These are phyloP conservation scores for Colletotrichum filicis DNA, from an alignment of 2,329 filamentous ascomycete genomes.

Conservation along the genomic window DNA sequence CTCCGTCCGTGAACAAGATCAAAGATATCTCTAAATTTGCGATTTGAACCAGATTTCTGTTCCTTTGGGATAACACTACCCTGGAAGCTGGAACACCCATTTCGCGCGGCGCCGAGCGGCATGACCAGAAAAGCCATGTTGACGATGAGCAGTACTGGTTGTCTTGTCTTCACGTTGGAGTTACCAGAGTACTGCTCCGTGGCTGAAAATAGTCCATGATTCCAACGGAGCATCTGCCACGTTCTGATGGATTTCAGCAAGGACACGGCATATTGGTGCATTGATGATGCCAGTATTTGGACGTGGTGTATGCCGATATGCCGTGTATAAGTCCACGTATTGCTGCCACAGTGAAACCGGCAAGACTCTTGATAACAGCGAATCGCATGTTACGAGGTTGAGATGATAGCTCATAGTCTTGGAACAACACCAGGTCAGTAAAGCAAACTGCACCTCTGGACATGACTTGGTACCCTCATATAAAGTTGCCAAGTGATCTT, in stretches of 20 bases:
- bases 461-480: no score
- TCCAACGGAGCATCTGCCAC: constrained; percentile 2
- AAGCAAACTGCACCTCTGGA: not conserved
- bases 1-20: not conserved
- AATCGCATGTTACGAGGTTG: constrained; percentile 42
- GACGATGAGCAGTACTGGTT: constrained; percentile 49
- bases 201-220: constrained; percentile 43
- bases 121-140: constrained; percentile 52
- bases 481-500: not conserved
- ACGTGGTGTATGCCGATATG: constrained; percentile 18
- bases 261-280: no score
- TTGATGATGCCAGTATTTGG: no score
- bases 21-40: rapidly evolving
- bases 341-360: not conserved
- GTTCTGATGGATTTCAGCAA: no score
- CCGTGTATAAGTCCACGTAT: no score
- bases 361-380: constrained; percentile 36
- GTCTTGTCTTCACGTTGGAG: constrained; percentile 45
- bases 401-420: constrained; percentile 40
- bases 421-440: not conserved
- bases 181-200: constrained; percentile 48
- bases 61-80: constrained; percentile 49
- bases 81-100: constrained; percentile 48
- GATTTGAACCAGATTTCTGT: constrained; percentile 47
- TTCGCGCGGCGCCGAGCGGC: constrained; percentile 49